Evolutionary conservation across 495 filamentous ascomycete species (phyloP).

Genomic region (Neurospora sp.): DNA sequence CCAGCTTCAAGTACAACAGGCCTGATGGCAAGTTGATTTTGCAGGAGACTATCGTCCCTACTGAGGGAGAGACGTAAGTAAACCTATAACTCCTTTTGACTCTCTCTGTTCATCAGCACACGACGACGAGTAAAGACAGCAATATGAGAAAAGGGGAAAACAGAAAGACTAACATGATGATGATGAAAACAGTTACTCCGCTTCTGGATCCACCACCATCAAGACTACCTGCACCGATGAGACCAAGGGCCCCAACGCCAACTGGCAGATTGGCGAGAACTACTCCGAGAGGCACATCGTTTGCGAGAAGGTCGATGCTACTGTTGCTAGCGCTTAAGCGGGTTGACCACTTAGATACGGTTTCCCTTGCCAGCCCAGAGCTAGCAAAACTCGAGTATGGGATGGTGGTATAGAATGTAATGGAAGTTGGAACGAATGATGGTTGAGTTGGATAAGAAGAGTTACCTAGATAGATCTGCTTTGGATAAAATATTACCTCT

Average conservation of each 20-base stretch:
- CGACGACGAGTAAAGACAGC: too few species aligned
- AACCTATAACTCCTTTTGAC: background rate
- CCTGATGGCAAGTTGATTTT: slow-evolving; percentile 20
- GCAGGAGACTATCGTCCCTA: slow-evolving; percentile 26
- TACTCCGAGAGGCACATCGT: slow-evolving; percentile 25
- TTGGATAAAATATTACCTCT: too few species aligned
- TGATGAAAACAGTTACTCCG: slow-evolving; percentile 23
- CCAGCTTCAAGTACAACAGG: slow-evolving; percentile 27
- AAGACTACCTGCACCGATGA: slow-evolving; percentile 27
- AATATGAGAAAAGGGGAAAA: background rate
- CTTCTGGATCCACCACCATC: slow-evolving; percentile 22
- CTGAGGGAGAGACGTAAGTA: slow-evolving; percentile 24
- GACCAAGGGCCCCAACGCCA: slow-evolving; percentile 22
- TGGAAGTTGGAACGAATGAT: background rate
- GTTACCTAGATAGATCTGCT: background rate
- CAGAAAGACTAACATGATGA: background rate
- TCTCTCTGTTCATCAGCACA: too few species aligned
- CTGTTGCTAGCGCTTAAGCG: slow-evolving; percentile 24
- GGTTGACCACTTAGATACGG: background rate
- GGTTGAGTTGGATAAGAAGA: background rate
- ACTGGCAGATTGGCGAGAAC: slow-evolving; percentile 31
- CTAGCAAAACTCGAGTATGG: background rate
- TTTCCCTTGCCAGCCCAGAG: background rate
- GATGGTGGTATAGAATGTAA: background rate
- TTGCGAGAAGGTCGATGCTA: slow-evolving; percentile 22